phyloP scores from a whole-genome alignment of 2,329 filamentous ascomycete species.

The Neopestalotiopsis rosae region DNA sequence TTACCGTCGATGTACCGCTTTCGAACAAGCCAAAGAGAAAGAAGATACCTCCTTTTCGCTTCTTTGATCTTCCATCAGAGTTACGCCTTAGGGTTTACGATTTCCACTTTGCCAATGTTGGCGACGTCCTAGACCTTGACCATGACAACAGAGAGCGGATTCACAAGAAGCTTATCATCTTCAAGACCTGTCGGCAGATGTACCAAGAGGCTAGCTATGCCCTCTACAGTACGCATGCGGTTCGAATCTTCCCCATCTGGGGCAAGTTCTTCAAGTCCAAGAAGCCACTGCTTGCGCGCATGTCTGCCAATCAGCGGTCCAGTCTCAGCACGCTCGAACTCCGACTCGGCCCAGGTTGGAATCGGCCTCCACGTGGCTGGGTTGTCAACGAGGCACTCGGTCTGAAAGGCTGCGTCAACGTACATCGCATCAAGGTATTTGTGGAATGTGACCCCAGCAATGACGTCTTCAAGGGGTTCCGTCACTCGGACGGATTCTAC shows the following conservation, averaged over 20 bases:
- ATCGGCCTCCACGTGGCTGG: constrained; percentile 72
- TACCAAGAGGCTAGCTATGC: constrained; percentile 68
- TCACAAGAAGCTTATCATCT: constrained; percentile 62
- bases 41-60: constrained; percentile 58
- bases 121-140: constrained; percentile 68
- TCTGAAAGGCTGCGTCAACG: constrained; percentile 63
- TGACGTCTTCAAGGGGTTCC: constrained; percentile 70
- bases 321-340: constrained; percentile 70
- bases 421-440: constrained; percentile 68
- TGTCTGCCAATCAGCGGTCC: constrained; percentile 64
- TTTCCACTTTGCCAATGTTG: constrained; percentile 60
- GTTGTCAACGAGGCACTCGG: constrained; percentile 69
- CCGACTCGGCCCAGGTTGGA: constrained; percentile 76
- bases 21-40: constrained; percentile 38
- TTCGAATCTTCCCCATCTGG: constrained; percentile 71
- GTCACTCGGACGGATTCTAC: constrained; percentile 70
- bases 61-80: constrained; percentile 72
- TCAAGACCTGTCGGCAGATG: constrained; percentile 65
- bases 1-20: constrained; percentile 46
- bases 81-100: constrained; percentile 73
- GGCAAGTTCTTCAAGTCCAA: constrained; percentile 76
- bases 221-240: constrained; percentile 68
- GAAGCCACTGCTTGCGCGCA: constrained; percentile 70
- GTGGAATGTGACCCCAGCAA: constrained; percentile 76
- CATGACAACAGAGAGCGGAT: constrained; percentile 68